Percentiles rank a stretch among this genome's conserved stretches.
phyloP scores from a whole-genome alignment of 805 yeast species.

The Blastobotrys muscicola region DNA sequence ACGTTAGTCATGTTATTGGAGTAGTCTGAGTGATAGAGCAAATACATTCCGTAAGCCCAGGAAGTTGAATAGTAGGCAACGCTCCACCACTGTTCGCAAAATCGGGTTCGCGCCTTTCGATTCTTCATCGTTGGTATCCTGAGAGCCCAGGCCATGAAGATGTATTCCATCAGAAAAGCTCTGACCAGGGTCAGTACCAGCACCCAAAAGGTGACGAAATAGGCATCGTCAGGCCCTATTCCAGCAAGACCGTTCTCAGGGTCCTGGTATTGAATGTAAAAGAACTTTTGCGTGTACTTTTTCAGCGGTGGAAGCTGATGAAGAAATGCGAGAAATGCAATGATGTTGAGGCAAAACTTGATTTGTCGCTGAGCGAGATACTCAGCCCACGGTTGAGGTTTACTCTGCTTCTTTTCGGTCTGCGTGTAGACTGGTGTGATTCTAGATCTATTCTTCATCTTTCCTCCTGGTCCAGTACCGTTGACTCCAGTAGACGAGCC shows the following conservation, averaged over 20 bases:
- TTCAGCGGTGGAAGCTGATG: constrained; percentile 23
- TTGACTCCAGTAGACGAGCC: too few species aligned
- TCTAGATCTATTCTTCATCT: not conserved
- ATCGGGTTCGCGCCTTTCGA: constrained; percentile 50
- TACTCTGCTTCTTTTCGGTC: not conserved
- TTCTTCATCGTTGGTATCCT: constrained; percentile 32
- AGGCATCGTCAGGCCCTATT: constrained; percentile 18
- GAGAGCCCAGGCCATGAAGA: constrained; percentile 49
- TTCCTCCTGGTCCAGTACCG: not conserved
- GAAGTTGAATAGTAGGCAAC: constrained; percentile 48
- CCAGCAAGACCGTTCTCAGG: constrained; percentile 13
- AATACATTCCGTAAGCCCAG: constrained; percentile 45
- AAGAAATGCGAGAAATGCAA: constrained; percentile 18
- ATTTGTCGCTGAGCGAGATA: constrained; percentile 19
- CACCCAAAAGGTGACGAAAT: constrained; percentile 42
- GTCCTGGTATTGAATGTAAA: constrained; percentile 33
- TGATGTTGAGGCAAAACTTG: constrained; percentile 19
- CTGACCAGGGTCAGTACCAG: constrained; percentile 50
- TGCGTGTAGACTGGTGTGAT: not conserved
- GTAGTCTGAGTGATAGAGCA: constrained; percentile 52
- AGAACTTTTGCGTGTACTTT: constrained; percentile 30
- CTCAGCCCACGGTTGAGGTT: not conserved
- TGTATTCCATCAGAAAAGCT: constrained; percentile 47
- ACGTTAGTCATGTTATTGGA: constrained; percentile 29
- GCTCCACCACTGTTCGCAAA: constrained; percentile 84